phyloP scores from a whole-genome alignment of 768 basidiomycete species.

The Lactifluus echinatus region DNA sequence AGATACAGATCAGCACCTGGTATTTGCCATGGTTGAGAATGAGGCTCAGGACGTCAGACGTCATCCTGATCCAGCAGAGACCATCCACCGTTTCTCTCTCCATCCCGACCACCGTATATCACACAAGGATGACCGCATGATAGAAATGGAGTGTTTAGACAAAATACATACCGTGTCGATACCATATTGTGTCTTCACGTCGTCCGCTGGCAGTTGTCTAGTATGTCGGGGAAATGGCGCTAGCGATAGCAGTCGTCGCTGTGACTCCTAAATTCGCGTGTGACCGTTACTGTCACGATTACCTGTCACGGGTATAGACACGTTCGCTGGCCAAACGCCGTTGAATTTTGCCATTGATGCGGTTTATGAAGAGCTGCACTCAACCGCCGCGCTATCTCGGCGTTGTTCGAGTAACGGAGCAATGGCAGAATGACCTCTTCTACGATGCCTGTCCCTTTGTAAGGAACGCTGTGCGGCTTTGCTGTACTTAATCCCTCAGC shows the following conservation, averaged over 20 bases:
- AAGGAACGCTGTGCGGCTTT: neutral
- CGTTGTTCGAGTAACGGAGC: slow-evolving; percentile 54
- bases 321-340: neutral
- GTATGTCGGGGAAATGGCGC: slow-evolving; percentile 1
- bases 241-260: no score
- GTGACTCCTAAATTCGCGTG: slow-evolving; percentile 11
- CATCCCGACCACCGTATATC: slow-evolving; percentile 20
- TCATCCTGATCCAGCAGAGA: slow-evolving; percentile 20
- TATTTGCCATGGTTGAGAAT: neutral
- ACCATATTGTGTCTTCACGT: slow-evolving; percentile 51
- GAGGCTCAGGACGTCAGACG: neutral
- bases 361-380: slow-evolving; percentile 39
- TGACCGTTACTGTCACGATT: slow-evolving; percentile 11
- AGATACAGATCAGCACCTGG: slow-evolving; percentile 11
- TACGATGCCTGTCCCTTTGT: slow-evolving; percentile 17
- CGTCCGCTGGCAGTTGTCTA: slow-evolving; percentile 24
- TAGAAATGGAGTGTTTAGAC: neutral
- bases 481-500: slow-evolving; percentile 10
- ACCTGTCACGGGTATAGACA: neutral
- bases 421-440: slow-evolving; percentile 38
- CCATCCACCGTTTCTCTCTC: slow-evolving; percentile 40
- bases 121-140: slow-evolving; percentile 13
- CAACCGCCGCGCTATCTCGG: slow-evolving; percentile 28
- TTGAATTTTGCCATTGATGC: slow-evolving; percentile 33
- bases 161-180: slow-evolving; percentile 61